Evolutionary conservation across 768 basidiomycete genomes (phyloP), one percentile per base, ranked within the genome.

Genomic region (Baorangia bicolor): DNA sequence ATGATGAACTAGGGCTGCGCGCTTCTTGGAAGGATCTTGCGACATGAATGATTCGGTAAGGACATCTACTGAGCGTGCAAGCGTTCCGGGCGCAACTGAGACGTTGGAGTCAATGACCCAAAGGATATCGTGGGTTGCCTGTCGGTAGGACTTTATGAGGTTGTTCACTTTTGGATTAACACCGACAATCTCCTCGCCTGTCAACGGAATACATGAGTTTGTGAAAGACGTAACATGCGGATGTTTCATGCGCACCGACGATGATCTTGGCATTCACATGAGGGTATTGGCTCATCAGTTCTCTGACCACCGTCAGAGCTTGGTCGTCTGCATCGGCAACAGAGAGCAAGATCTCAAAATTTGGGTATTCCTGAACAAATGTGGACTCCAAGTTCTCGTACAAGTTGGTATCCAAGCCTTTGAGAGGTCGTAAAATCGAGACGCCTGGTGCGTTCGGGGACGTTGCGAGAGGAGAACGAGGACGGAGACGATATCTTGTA

Each of bases 51-150:
- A 72, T 38, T 74, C 75, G 13, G 72, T 76, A 39, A 96, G 78
- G n/a, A 84, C 77, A 64, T 90, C 91, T 33, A 98, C 90, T 14
- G 93, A 86, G 54, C 92, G 86, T 3, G 88, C 85, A 25, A 99
- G 83, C 12, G 93, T 89, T 16, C 87, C 87, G 1, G 87, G 79
- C 42, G 84, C 83, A 23, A 87, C 86, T 55, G 85, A 82, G 49
- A 98, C 83, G 61, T 96, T 96, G n/a, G 96, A 97, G 71, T 99
- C 97, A 47, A 98, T 80, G 30, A 98, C 89, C 95, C 95, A 99
- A 47, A 98, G 75, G 46, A 98, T 90, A 66, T 98, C 94, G 67
- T 97, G 78, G 51, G 80, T 74, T 0, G 96, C 97, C 66, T 83
- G 75, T 42, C 79, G 78, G 70, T 94, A 98, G 14, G 95, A 82